Percentiles rank a stretch among this genome's conserved stretches.
Conservation (phyloP, 2,329 filamentous ascomycete species). For the Anthostomella pinea region DNA sequence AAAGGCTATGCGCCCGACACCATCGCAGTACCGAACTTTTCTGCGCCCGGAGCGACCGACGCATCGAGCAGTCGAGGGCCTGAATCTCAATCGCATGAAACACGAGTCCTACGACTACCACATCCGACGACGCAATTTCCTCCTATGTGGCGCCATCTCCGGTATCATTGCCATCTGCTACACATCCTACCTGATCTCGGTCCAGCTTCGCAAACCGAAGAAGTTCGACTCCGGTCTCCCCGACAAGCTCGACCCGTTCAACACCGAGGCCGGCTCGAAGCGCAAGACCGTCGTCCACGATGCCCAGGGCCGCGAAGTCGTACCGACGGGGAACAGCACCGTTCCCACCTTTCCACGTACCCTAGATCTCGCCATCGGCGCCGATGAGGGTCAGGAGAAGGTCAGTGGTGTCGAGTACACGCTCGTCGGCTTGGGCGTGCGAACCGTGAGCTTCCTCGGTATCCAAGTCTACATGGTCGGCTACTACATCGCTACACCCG, state of each 20-base stretch:
- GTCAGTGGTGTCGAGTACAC: slow-evolving; percentile 68
- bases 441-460: slow-evolving; percentile 83
- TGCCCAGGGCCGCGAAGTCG: slow-evolving; percentile 68
- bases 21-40: slow-evolving; percentile 15
- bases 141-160: slow-evolving; percentile 48
- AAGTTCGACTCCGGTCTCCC: slow-evolving; percentile 44
- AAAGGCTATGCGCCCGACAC: too few species aligned
- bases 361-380: slow-evolving; percentile 53
- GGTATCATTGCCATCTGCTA: slow-evolving; percentile 50
- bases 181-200: slow-evolving; percentile 39
- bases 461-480: slow-evolving; percentile 96
- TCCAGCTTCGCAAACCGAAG: slow-evolving; percentile 42
- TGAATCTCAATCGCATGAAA: slow-evolving; percentile 50
- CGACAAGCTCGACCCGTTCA: slow-evolving; percentile 41
- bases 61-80: slow-evolving; percentile 43
- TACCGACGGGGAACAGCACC: slow-evolving; percentile 77
- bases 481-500: slow-evolving; percentile 81
- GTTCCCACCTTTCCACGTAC: slow-evolving; percentile 76
- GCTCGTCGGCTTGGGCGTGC: slow-evolving; percentile 80
- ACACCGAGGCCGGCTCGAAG: slow-evolving; percentile 46
- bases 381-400: slow-evolving; percentile 22
- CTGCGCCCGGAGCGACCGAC: slow-evolving; percentile 1
- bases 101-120: slow-evolving; percentile 48
- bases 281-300: slow-evolving; percentile 62
- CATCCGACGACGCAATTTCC: slow-evolving; percentile 48